A percentile compares a stretch with the other conserved stretches of the same genome.
phyloP scores from a whole-genome alignment of 2,329 filamentous ascomycete genomes.

The Hymenoscyphus fructigenus region DNA sequence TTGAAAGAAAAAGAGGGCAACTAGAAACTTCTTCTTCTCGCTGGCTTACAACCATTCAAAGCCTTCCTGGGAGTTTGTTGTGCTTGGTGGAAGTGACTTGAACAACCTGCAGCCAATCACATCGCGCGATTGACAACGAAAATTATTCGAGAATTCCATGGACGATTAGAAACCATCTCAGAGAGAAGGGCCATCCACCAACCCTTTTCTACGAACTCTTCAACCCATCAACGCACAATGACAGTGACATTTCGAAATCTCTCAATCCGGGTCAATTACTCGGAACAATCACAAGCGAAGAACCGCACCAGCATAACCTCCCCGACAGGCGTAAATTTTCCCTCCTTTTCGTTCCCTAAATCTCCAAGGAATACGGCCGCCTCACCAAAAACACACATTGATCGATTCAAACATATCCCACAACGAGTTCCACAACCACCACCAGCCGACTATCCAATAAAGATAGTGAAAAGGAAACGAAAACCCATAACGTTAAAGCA shows the following conservation, averaged over 20 bases:
- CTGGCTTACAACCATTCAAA: too few species aligned
- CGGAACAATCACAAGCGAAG: not conserved
- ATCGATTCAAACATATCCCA: not conserved
- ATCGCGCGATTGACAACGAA: not conserved
- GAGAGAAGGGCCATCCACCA: not conserved
- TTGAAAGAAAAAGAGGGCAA: not conserved
- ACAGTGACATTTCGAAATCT: not conserved
- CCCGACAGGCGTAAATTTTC: not conserved
- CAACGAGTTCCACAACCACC: not conserved
- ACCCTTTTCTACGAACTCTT: not conserved
- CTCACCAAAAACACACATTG: not conserved
- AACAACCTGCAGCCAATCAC: not conserved
- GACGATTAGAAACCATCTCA: not conserved
- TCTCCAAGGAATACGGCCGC: not conserved
- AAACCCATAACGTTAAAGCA: not conserved
- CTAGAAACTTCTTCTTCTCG: too few species aligned
- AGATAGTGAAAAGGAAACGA: not conserved
- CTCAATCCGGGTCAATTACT: not conserved
- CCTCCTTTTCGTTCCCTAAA: not conserved
- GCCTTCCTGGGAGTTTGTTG: not conserved
- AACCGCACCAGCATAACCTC: constrained; percentile 7
- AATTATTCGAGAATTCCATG: not conserved
- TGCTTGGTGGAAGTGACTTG: not conserved
- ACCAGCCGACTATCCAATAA: not conserved
- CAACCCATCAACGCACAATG: not conserved